Percentiles rank a stretch among this genome's conserved stretches.
phyloP scores from a whole-genome alignment of 2,329 filamentous ascomycete genomes.

The Stemphylium vesicarium region DNA sequence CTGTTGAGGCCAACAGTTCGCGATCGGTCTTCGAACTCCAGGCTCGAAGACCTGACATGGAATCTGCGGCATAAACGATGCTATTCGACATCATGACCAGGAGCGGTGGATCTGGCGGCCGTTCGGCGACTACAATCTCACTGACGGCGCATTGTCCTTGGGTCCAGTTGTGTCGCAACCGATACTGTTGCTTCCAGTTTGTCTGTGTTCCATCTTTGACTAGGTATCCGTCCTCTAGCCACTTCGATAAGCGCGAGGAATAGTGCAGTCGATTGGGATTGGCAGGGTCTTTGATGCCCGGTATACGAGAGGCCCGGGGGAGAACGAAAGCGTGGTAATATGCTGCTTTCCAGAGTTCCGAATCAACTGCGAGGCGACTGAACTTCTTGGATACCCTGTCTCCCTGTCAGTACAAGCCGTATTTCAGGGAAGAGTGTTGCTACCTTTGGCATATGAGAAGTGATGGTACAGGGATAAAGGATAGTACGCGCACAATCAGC shows the following conservation, averaged over 20 bases:
- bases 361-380: slow-evolving; percentile 74
- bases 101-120: slow-evolving; percentile 62
- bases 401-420: slow-evolving; percentile 7
- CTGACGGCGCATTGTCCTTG: slow-evolving; percentile 79
- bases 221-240: slow-evolving; percentile 66
- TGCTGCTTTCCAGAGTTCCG: slow-evolving; percentile 86
- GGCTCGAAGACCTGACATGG: slow-evolving; percentile 71
- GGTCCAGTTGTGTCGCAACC: slow-evolving; percentile 89
- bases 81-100: slow-evolving; percentile 80
- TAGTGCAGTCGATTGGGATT: slow-evolving; percentile 54
- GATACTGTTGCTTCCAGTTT: slow-evolving; percentile 90
- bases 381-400: slow-evolving; percentile 76
- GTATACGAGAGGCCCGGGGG: slow-evolving; percentile 77
- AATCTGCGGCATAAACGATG: slow-evolving; percentile 78
- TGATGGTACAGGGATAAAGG: slow-evolving; percentile 72
- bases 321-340: slow-evolving; percentile 90
- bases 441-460: slow-evolving; percentile 70
- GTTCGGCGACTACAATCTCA: slow-evolving; percentile 70
- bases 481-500: slow-evolving; percentile 81
- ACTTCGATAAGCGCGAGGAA: slow-evolving; percentile 63
- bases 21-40: slow-evolving; percentile 72
- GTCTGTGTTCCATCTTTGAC: slow-evolving; percentile 60
- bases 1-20: slow-evolving; percentile 62
- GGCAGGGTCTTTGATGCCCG: slow-evolving; percentile 62
- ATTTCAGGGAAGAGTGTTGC: slow-evolving; percentile 2